Conservation (phyloP, 1,284 basidiomycete species). For the Kwoniella shivajii region DNA sequence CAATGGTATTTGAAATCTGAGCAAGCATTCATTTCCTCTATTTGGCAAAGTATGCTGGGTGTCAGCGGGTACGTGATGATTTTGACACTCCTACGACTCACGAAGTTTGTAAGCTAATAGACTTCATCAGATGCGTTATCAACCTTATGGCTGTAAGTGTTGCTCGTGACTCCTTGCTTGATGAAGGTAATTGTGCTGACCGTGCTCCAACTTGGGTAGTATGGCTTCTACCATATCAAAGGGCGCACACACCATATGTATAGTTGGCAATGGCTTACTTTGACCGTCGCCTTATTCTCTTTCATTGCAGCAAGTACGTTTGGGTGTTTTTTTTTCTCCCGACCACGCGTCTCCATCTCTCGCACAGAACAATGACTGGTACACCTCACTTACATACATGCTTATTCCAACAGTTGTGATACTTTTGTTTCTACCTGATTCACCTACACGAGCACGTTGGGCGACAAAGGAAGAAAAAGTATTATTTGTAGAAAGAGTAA, state of each 20-base stretch:
- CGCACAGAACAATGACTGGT: no score
- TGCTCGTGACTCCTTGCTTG: background rate
- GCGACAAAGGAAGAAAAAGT: constrained; percentile 31
- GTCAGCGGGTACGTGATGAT: no score
- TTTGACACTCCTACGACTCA: no score
- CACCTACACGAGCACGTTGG: constrained; percentile 36
- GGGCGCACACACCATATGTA: constrained; percentile 14
- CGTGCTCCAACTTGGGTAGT: no score
- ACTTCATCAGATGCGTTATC: constrained; percentile 1
- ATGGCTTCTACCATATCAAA: constrained; percentile 38
- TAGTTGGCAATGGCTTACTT: constrained; percentile 40
- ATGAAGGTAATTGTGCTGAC: background rate
- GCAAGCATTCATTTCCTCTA: constrained; percentile 22
- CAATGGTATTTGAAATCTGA: constrained; percentile 32
- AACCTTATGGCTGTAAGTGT: constrained; percentile 13
- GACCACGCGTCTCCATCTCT: no score
- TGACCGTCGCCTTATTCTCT: constrained; percentile 29
- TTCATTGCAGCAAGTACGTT: constrained; percentile 22
- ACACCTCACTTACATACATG: background rate
- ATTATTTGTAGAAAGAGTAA: constrained; percentile 40
- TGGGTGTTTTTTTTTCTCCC: background rate
- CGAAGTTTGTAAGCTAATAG: no score
- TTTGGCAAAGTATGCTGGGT: no score
- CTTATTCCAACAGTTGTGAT: constrained; percentile 20
- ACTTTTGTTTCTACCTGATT: constrained; percentile 35